phyloP scores from a whole-genome alignment of 2,329 filamentous ascomycete species.

The Fusarium praegraminearum region DNA sequence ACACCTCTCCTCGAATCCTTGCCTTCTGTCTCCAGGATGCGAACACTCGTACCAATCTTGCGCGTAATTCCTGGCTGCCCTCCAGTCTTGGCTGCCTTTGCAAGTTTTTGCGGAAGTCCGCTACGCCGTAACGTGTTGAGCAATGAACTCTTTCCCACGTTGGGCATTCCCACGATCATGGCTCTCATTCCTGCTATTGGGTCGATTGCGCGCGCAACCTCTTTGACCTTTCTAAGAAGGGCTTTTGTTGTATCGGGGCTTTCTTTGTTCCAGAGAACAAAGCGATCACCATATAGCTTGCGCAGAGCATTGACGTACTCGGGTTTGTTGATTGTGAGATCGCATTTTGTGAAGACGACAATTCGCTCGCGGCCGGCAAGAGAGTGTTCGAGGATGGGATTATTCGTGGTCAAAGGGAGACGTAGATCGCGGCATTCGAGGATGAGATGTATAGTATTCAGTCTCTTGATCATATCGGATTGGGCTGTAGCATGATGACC shows the following conservation, averaged over 20 bases:
- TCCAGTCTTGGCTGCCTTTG: conserved; percentile 84
- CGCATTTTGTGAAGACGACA: conserved; percentile 91
- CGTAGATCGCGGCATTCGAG: conserved; percentile 96
- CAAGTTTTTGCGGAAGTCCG: conserved; percentile 63
- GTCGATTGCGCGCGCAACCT: conserved; percentile 53
- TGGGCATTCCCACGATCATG: conserved; percentile 96
- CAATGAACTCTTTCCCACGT: conserved; percentile 95
- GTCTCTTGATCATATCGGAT: conserved; percentile 83
- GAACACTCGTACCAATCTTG: conserved; percentile 84
- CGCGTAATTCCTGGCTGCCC: conserved; percentile 90
- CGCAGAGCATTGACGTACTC: conserved; percentile 48
- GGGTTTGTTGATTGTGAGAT: conserved; percentile 68
- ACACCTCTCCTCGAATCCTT: conserved; percentile 58
- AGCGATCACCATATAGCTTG: conserved; percentile 51
- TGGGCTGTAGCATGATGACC: conserved; percentile 87
- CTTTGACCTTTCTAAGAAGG: conserved; percentile 56
- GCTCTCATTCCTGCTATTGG: conserved; percentile 84
- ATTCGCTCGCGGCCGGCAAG: conserved; percentile 79
- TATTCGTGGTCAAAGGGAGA: conserved; percentile 88
- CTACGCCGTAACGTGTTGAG: conserved; percentile 83
- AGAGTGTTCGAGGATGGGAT: conserved; percentile 86
- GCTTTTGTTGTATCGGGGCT: conserved; percentile 50
- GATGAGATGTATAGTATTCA: conserved; percentile 86
- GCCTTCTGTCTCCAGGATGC: conserved; percentile 68
- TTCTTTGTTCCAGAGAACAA: conserved; percentile 60